phyloP scores from a whole-genome alignment of 805 yeast species.

The Ascoidea asiatica region DNA sequence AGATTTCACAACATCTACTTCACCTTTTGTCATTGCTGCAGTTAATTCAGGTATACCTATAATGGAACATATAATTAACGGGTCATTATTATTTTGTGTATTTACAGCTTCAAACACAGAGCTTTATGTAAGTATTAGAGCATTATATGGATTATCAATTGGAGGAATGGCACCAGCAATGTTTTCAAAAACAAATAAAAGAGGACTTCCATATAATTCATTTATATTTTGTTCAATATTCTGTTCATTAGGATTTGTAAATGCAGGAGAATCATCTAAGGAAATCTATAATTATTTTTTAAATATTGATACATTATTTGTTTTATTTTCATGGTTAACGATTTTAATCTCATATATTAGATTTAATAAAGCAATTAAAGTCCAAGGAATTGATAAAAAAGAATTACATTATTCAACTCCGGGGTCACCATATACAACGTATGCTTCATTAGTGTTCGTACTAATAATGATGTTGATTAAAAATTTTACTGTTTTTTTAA shows the following conservation, averaged over 20 bases:
- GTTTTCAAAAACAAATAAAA: constrained; percentile 24
- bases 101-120: constrained; percentile 26
- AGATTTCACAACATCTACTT: constrained; percentile 25
- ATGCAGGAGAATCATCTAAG: constrained; percentile 23
- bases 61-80: constrained; percentile 33
- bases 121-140: constrained; percentile 30
- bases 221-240: constrained; percentile 23
- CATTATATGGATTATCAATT: constrained; percentile 28
- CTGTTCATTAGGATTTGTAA: constrained; percentile 29
- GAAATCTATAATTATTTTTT: constrained; percentile 28
- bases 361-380: constrained; percentile 30
- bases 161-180: constrained; percentile 31
- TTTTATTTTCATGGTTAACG: constrained; percentile 32
- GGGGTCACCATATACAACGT: constrained; percentile 29
- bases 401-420: constrained; percentile 26
- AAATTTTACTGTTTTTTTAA: constrained; percentile 29
- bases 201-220: constrained; percentile 32
- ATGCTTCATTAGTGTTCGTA: constrained; percentile 23
- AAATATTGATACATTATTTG: constrained; percentile 30
- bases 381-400: constrained; percentile 26
- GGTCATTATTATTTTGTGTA: constrained; percentile 33
- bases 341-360: constrained; percentile 31
- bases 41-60: constrained; percentile 34
- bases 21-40: constrained; percentile 37
- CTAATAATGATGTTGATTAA: constrained; percentile 24